Conservation (phyloP, 139 green algal genomes). For the Chlorella ohadii region DNA sequence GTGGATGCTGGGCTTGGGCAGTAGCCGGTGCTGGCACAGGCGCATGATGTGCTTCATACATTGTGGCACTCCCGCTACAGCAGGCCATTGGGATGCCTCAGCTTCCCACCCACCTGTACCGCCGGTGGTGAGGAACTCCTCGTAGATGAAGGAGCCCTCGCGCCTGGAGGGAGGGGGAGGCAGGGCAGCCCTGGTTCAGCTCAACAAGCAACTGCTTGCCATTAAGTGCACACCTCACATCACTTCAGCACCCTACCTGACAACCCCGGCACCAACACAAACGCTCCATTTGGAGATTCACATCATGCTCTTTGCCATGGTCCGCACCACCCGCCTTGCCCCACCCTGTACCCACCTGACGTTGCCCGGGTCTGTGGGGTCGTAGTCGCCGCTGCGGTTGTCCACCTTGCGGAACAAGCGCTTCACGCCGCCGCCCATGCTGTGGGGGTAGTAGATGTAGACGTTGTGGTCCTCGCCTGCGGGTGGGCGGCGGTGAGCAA, state of each 20-base stretch:
- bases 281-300: no score
- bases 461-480: constrained; percentile 97
- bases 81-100: no score
- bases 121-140: constrained; percentile 96
- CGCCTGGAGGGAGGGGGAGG: constrained; percentile 50
- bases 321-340: background rate
- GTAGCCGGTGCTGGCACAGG: no score
- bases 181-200: background rate
- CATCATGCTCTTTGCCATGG: no score
- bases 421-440: constrained; percentile 98
- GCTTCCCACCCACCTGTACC: constrained; percentile 70
- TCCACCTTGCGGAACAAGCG: constrained; percentile 96
- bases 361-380: constrained; percentile 81
- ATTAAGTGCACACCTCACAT: no score
- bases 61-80: no score
- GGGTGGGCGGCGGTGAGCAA: background rate
- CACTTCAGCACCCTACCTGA: no score
- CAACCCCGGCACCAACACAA: no score
- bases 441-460: constrained; percentile 98
- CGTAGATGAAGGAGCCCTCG: constrained; percentile 96
- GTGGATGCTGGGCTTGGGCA: no score
- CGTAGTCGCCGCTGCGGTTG: constrained; percentile 85
- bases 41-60: no score
- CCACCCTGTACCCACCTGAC: constrained; percentile 49
- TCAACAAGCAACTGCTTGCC: no score